A percentile compares a stretch with the other conserved stretches of the same genome.
These are phyloP conservation scores for Fusarium mangiferae DNA, from an alignment of 2,329 filamentous ascomycete genomes.

Conservation along the genomic window DNA sequence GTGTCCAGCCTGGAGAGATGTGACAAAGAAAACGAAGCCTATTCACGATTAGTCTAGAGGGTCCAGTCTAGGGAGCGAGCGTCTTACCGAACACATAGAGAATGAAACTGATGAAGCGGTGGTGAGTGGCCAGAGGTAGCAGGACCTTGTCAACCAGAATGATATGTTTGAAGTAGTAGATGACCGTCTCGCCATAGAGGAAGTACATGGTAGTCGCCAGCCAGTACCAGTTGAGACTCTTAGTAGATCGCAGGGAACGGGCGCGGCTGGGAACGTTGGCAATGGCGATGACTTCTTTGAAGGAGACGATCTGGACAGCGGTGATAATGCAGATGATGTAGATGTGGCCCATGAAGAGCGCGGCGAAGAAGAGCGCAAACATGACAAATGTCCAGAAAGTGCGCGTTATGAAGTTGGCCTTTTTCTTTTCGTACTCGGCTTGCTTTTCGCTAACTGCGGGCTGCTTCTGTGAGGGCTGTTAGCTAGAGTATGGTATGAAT, in stretches of 20 bases:
- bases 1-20: constrained; percentile 91
- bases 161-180: constrained; percentile 99
- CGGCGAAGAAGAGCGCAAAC: constrained; percentile 91
- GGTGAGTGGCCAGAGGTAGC: constrained; percentile 93
- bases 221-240: constrained; percentile 99
- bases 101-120: constrained; percentile 98
- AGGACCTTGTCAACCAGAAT: constrained; percentile 93
- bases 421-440: constrained; percentile 95
- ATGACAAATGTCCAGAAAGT: constrained; percentile 99
- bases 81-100: constrained; percentile 92
- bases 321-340: constrained; percentile 96
- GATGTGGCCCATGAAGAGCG: constrained; percentile 95
- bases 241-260: constrained; percentile 90
- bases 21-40: constrained; percentile 99
- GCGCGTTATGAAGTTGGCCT: constrained; percentile 95
- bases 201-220: constrained; percentile 99
- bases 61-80: neutral
- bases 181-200: constrained; percentile 96
- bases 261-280: constrained; percentile 93
- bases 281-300: constrained; percentile 99
- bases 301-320: constrained; percentile 93
- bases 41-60: constrained; percentile 28
- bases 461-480: constrained; percentile 52
- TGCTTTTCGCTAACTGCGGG: constrained; percentile 54
- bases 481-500: neutral